Percentiles rank a stretch among this genome's conserved stretches.
phyloP scores from a whole-genome alignment of 2,329 filamentous ascomycete genomes.

The Colletotrichum tropicale region DNA sequence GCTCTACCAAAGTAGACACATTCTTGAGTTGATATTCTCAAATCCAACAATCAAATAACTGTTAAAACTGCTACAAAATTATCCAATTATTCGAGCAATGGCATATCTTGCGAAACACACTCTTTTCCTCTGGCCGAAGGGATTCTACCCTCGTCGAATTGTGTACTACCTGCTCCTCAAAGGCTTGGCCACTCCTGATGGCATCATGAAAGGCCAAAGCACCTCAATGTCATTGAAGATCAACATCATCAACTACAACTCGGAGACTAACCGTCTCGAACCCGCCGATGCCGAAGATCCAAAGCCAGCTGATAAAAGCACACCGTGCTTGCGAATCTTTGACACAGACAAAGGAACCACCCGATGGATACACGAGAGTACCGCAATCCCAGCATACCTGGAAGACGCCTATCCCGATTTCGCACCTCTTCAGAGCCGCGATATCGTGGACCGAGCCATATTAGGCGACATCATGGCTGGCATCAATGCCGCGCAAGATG shows the following conservation, averaged over 20 bases:
- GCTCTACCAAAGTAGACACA: not conserved
- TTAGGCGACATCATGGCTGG: constrained; percentile 19
- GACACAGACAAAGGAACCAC: not conserved
- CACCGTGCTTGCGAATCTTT: constrained; percentile 23
- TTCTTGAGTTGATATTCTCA: not conserved
- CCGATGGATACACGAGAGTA: constrained; percentile 24
- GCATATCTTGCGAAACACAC: constrained; percentile 7
- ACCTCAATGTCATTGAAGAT: constrained; percentile 10
- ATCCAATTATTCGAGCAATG: not conserved
- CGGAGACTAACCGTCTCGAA: not conserved
- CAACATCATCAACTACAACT: constrained; percentile 11
- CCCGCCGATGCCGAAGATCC: constrained; percentile 18
- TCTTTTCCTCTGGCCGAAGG: constrained; percentile 25
- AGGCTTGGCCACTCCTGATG: constrained; percentile 19
- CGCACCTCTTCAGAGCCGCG: not conserved
- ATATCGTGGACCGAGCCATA: not conserved
- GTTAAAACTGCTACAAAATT: not conserved
- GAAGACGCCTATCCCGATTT: constrained; percentile 18
- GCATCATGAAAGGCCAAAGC: constrained; percentile 19
- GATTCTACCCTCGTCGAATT: constrained; percentile 24
- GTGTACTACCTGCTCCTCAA: constrained; percentile 25
- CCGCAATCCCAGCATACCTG: constrained; percentile 21
- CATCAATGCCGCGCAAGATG: constrained; percentile 8
- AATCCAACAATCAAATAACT: not conserved
- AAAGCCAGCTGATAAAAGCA: constrained; percentile 20